A percentile compares a stretch with the other conserved stretches of the same genome.
Conservation (phyloP, 805 yeast genomes). For the Hanseniaspora meyeri region DNA sequence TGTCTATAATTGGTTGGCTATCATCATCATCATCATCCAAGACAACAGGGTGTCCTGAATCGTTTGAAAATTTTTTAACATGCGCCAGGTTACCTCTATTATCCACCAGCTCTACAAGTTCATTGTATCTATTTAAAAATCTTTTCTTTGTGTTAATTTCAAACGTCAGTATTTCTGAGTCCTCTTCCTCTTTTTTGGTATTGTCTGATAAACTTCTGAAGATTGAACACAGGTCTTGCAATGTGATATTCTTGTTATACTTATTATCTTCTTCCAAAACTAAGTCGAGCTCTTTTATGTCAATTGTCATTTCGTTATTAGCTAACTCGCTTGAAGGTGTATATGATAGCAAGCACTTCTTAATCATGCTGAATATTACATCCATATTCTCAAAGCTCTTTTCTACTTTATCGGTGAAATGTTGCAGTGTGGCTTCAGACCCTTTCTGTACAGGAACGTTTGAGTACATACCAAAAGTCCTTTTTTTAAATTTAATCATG, state of each 20-base stretch:
- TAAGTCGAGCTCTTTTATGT: constrained; percentile 24
- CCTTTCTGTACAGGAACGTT: constrained; percentile 6
- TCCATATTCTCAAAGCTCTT: constrained; percentile 6
- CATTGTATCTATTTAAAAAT: constrained; percentile 27
- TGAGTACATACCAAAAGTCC: constrained; percentile 1
- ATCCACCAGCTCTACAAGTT: constrained; percentile 26
- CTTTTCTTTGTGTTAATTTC: constrained; percentile 21
- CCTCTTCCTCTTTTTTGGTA: constrained; percentile 16
- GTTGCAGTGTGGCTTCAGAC: constrained; percentile 1
- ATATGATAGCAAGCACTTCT: constrained; percentile 5
- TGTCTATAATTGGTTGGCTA: neutral
- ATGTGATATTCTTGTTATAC: constrained; percentile 24
- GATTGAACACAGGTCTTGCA: constrained; percentile 25
- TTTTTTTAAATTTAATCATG: neutral
- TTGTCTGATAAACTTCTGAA: constrained; percentile 23
- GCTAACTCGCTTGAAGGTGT: constrained; percentile 1
- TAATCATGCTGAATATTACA: constrained; percentile 17
- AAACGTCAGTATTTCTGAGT: constrained; percentile 15
- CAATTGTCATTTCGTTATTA: constrained; percentile 22
- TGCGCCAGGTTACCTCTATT: constrained; percentile 24
- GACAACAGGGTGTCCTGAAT: constrained; percentile 24
- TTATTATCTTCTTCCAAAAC: constrained; percentile 26
- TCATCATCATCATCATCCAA: constrained; percentile 23
- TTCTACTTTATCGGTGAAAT: constrained; percentile 8
- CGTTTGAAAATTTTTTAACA: constrained; percentile 25